Evolutionary conservation across 192 early-diverging fungal species (phyloP).

Genomic region (Coemansia sp.): DNA sequence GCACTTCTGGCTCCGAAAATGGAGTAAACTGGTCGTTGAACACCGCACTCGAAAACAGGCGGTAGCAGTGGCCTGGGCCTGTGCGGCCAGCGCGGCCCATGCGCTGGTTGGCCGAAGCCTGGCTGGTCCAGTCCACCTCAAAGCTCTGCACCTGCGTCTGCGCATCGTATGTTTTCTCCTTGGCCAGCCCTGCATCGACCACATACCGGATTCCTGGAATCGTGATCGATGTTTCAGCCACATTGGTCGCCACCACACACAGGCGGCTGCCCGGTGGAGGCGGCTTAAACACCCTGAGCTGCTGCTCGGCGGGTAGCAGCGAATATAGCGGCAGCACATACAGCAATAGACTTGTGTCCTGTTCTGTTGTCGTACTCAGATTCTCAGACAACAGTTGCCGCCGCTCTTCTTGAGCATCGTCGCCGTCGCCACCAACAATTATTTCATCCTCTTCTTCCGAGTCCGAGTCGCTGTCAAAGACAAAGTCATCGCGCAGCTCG

Average conservation of each 20-base stretch:
- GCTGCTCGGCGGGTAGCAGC: constrained; percentile 83
- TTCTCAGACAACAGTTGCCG: constrained; percentile 51
- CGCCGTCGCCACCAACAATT: constrained; percentile 59
- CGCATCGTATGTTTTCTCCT: constrained; percentile 82
- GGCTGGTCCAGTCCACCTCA: constrained; percentile 89
- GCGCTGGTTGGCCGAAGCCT: constrained; percentile 91
- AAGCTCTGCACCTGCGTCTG: constrained; percentile 88
- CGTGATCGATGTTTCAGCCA: constrained; percentile 98
- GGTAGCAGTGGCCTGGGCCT: constrained; percentile 95
- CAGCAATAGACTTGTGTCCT: constrained; percentile 47
- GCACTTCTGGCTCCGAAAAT: constrained; percentile 88
- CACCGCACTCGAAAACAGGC: constrained; percentile 90
- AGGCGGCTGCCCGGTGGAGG: constrained; percentile 86
- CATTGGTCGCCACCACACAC: constrained; percentile 95
- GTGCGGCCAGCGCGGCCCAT: constrained; percentile 96
- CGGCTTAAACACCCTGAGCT: constrained; percentile 87
- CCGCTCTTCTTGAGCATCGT: constrained; percentile 65
- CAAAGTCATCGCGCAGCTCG: constrained; percentile 45
- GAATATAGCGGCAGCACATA: constrained; percentile 98
- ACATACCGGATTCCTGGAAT: constrained; percentile 96
- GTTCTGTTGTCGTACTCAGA: constrained; percentile 19
- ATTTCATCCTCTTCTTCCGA: constrained; percentile 60
- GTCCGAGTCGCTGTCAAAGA: constrained; percentile 56
- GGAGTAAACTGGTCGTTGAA: constrained; percentile 85
- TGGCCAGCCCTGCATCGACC: constrained; percentile 92